A percentile compares a stretch with the other conserved stretches of the same genome.
These are phyloP conservation scores for Cercospora sesami DNA, from an alignment of 2,329 filamentous ascomycete genomes.

Conservation along the genomic window DNA sequence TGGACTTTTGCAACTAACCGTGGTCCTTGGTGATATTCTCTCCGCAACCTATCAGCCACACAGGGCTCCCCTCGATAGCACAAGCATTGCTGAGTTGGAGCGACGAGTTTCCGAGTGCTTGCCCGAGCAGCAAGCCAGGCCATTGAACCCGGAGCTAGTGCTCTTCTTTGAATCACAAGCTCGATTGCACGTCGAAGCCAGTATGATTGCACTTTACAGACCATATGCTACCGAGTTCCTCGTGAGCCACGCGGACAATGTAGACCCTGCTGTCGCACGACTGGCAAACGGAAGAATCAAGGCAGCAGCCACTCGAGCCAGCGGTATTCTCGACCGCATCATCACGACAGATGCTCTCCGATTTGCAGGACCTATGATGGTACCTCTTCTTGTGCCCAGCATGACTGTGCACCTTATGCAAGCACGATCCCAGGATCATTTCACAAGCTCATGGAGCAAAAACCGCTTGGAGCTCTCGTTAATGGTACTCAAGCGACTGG, in stretches of 20 bases:
- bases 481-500: conserved; percentile 17
- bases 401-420: conserved; percentile 21
- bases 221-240: conserved; percentile 16
- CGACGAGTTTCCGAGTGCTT: conserved; percentile 12
- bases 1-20: conserved; percentile 16
- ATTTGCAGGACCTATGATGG: conserved; percentile 16
- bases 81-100: conserved; percentile 12
- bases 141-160: conserved; percentile 9
- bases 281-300: conserved; percentile 9
- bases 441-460: conserved; percentile 19
- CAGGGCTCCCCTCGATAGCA: conserved; percentile 5
- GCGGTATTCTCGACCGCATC: conserved; percentile 13
- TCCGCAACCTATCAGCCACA: conserved; percentile 13
- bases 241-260: background rate
- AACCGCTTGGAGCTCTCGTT: conserved; percentile 21
- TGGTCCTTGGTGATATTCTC: conserved; percentile 15
- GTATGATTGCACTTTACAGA: conserved; percentile 15
- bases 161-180: conserved; percentile 15
- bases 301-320: conserved; percentile 12
- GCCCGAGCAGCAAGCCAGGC: conserved; percentile 10
- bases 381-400: conserved; percentile 20
- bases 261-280: conserved; percentile 3
- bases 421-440: conserved; percentile 15
- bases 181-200: conserved; percentile 12
- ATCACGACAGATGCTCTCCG: conserved; percentile 7